phyloP scores from a whole-genome alignment of 176 grass and related monocot genomes.

The Bonia amplexicaulis region DNA sequence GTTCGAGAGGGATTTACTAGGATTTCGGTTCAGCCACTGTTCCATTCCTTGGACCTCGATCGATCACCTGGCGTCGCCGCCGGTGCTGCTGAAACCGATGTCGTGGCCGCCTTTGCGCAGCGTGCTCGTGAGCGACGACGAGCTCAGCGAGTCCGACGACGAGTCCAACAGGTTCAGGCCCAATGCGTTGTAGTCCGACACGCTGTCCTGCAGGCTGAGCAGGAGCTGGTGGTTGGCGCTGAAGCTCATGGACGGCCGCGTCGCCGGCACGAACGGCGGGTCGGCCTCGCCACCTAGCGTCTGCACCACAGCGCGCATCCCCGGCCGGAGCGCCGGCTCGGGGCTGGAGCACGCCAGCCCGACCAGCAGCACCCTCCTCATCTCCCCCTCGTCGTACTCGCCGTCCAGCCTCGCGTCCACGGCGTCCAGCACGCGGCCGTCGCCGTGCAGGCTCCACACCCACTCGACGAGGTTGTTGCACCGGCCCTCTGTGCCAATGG shows the following conservation, averaged over 20 bases:
- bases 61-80: slow-evolving; percentile 26
- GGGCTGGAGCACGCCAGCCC: slow-evolving; percentile 85
- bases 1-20: neutral
- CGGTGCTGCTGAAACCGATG: slow-evolving; percentile 34
- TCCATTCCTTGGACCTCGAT: neutral
- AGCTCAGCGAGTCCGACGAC: slow-evolving; percentile 51
- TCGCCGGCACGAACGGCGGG: slow-evolving; percentile 72
- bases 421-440: slow-evolving; percentile 42
- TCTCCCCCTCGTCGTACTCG: slow-evolving; percentile 69
- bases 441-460: slow-evolving; percentile 89
- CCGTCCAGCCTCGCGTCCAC: slow-evolving; percentile 49
- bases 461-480: slow-evolving; percentile 76
- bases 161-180: slow-evolving; percentile 49
- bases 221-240: slow-evolving; percentile 78
- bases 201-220: slow-evolving; percentile 85
- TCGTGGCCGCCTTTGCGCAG: slow-evolving; percentile 52
- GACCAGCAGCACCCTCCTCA: slow-evolving; percentile 54
- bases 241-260: slow-evolving; percentile 77
- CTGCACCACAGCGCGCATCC: slow-evolving; percentile 82
- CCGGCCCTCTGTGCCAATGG: slow-evolving; percentile 48
- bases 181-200: slow-evolving; percentile 89
- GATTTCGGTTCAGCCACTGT: neutral
- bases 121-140: slow-evolving; percentile 59
- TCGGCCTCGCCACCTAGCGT: slow-evolving; percentile 78
- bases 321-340: slow-evolving; percentile 50